These are phyloP conservation scores for Panicum hallii DNA, from an alignment of 202 grass and related monocot genomes.

Conservation along the genomic window DNA sequence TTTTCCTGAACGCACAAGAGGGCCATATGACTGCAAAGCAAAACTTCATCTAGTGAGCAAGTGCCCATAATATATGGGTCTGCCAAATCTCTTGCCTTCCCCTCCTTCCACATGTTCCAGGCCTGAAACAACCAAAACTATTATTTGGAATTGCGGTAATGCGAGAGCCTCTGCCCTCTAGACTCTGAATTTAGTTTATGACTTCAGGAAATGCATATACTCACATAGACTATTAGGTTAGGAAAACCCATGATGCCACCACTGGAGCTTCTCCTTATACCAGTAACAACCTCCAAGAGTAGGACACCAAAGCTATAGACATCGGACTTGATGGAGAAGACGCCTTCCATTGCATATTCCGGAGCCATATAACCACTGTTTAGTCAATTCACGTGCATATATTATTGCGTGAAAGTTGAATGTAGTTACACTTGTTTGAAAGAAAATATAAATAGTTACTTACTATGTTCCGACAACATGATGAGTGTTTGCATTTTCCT, in stretches of 20 bases:
- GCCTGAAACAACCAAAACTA: not conserved
- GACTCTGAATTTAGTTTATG: not conserved
- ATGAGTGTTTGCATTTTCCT: constrained; percentile 37
- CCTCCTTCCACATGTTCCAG: constrained; percentile 36
- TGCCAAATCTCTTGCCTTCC: not conserved
- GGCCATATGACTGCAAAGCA: constrained; percentile 38
- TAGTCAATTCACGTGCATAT: not conserved
- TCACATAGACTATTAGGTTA: constrained; percentile 39
- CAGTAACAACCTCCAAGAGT: constrained; percentile 56
- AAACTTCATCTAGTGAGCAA: constrained; percentile 12
- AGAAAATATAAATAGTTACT: not conserved
- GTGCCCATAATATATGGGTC: constrained; percentile 24
- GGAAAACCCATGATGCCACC: not conserved
- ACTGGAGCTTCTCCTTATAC: constrained; percentile 10
- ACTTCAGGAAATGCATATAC: not conserved
- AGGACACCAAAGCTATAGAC: constrained; percentile 69
- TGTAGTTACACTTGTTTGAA: not conserved
- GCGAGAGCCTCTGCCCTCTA: too few relatives aligned
- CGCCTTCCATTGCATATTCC: constrained; percentile 54
- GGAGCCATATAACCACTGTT: constrained; percentile 73
- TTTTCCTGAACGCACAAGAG: constrained; percentile 50
- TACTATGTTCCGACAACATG: constrained; percentile 67
- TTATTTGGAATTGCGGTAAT: not conserved
- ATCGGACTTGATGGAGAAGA: constrained; percentile 64
- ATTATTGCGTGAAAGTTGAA: not conserved